Evolutionary conservation across 106 monocot genomes (phyloP), one percentile per base, ranked within the genome.

Genomic region (Hemerocallis citrina): DNA sequence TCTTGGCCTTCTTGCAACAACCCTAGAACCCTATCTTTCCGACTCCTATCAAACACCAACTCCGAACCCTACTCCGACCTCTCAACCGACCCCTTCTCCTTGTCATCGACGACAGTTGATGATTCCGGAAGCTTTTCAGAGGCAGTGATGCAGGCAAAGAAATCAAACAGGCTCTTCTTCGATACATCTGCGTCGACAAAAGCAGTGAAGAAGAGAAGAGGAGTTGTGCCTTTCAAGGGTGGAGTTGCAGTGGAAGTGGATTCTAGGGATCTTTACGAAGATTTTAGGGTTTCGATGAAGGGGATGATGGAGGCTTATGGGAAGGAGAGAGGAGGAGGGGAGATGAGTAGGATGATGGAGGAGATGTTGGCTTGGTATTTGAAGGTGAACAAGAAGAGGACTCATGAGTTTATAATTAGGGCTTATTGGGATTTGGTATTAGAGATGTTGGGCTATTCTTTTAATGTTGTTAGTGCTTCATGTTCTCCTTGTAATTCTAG

Each of bases 281-380:
- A 90, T 43, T 90, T 90, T 63, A 55, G 68, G 57, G 65, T 49
- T 14, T 90, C 90, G 5, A 90, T 90, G 85, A 82, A 82, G 76
- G 73, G 77, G 85, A 78, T 90, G 74, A 79, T 79, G 62, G 47
- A 45, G 68, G 76, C 74, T 7, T 62, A 73, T 49, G 90, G 76
- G 19, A 55, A 25, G 50, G 27, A 25, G 9, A 27, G 13, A 7
- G 17, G 13, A 38, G 37, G 5, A 38, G 11, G 11, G 37, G 5
- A 38, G 65, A 52, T 33, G 85, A 73, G 31, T 73, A 68, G 85
- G 85, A 48, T 13, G 65, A 51, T 85, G 15, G 72, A 82, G 62
- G 79, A 68, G 74, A 68, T 90, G 72, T 64, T 90, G 36, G 65
- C 46, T 20, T 85, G 81, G 85, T 90, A 85, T 54, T 68, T 90